phyloP scores from a whole-genome alignment of 192 early-diverging fungal genomes.

The Ambispora gerdemannii region DNA sequence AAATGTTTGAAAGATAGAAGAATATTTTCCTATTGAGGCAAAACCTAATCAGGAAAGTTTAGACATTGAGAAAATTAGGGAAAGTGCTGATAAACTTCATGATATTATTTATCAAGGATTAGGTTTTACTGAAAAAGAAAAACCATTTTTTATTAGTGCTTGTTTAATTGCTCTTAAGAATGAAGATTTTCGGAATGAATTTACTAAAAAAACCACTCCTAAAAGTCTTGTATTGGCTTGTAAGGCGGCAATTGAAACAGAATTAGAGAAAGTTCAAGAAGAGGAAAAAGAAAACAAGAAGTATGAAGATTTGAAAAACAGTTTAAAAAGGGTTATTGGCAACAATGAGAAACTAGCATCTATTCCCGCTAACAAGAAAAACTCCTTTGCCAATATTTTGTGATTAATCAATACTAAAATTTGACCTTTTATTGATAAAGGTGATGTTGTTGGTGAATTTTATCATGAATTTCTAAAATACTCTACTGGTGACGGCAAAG shows the following conservation, averaged over 20 bases:
- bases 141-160: background rate
- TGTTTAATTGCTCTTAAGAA: background rate
- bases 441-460: conserved; percentile 1
- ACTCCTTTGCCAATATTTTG: background rate
- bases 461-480: conserved; percentile 4
- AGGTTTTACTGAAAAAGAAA: background rate
- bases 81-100: no score
- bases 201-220: background rate
- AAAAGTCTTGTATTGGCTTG: background rate
- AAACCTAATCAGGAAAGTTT: no score
- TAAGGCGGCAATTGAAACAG: no score
- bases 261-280: no score
- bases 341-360: no score
- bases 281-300: no score
- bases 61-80: no score
- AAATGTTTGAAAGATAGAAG: no score
- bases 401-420: background rate
- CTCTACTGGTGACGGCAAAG: background rate
- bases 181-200: background rate
- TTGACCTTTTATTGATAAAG: background rate
- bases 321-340: no score
- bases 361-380: background rate
- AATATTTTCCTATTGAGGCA: no score
- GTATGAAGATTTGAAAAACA: no score
- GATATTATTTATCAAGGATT: no score